A percentile compares a stretch with the other conserved stretches of the same genome.
These are phyloP conservation scores for Boletus huronensis DNA, from an alignment of 768 basidiomycete species.

Conservation along the genomic window DNA sequence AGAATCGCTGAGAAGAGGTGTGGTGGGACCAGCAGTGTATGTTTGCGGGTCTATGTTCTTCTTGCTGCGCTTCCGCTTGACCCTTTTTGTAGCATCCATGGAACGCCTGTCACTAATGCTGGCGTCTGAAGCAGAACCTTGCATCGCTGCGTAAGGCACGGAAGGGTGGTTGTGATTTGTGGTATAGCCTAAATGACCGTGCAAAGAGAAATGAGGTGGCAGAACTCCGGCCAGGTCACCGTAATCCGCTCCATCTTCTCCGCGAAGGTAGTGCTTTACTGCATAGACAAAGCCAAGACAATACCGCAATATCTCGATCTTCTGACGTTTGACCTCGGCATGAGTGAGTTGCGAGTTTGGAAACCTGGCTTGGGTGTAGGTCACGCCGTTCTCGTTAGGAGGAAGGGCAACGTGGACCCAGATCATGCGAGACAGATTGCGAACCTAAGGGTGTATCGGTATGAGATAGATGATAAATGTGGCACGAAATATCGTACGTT, in stretches of 20 bases:
- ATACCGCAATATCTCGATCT: constrained; percentile 67
- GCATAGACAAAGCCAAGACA: constrained; percentile 70
- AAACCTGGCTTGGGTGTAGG: constrained; percentile 50
- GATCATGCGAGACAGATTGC: constrained; percentile 72
- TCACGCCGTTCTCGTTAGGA: constrained; percentile 43
- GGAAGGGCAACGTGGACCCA: constrained; percentile 80
- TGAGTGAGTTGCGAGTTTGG: constrained; percentile 44
- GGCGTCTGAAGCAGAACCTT: constrained; percentile 30
- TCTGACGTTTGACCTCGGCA: constrained; percentile 56
- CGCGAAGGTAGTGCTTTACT: constrained; percentile 77
- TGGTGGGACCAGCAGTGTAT: constrained; percentile 36
- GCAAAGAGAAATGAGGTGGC: constrained; percentile 55
- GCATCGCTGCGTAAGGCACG: constrained; percentile 43
- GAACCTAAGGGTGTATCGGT: constrained; percentile 38
- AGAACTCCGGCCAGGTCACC: constrained; percentile 66
- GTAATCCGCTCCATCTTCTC: constrained; percentile 71
- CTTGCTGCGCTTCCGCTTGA: constrained; percentile 70
- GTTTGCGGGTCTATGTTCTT: constrained; percentile 37
- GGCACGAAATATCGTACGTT: constrained; percentile 38
- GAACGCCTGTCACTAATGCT: constrained; percentile 19
- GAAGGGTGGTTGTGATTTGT: constrained; percentile 31
- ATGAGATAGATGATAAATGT: not conserved
- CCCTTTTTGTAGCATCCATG: constrained; percentile 60
- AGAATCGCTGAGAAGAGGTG: constrained; percentile 60
- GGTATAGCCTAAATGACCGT: constrained; percentile 42